Evolutionary conservation across 208 protist genomes (phyloP).

Genomic region (Angomonas ambiguus): DNA sequence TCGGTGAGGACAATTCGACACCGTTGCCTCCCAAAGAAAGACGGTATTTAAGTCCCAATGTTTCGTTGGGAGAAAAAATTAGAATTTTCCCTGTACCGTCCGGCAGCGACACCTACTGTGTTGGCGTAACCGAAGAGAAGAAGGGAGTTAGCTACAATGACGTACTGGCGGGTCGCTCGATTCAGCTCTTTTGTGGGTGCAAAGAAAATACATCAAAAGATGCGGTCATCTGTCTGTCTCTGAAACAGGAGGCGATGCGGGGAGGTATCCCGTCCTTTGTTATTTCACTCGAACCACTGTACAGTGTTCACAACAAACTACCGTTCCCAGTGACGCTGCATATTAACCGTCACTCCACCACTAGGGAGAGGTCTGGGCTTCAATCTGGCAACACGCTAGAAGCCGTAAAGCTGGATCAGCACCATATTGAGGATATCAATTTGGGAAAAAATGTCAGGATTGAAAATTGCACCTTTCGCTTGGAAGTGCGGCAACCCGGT

Average conservation of each 20-base stretch:
- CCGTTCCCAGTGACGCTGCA: conserved; percentile 45
- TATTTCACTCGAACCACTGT: conserved; percentile 57
- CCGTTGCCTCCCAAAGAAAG: conserved; percentile 35
- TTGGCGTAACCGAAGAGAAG: conserved; percentile 19
- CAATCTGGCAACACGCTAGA: neutral
- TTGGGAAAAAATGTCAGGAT: neutral
- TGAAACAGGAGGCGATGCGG: conserved; percentile 49
- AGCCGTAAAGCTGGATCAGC: neutral
- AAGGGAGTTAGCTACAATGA: conserved; percentile 10
- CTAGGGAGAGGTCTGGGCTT: neutral
- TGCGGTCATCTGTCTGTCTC: conserved; percentile 32
- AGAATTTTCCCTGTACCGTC: conserved; percentile 39
- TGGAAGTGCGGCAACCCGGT: conserved; percentile 42
- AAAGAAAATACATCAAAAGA: conserved; percentile 2
- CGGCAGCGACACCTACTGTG: conserved; percentile 5
- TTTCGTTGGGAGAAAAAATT: conserved; percentile 36
- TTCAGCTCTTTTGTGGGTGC: conserved; percentile 25
- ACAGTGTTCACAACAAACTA: conserved; percentile 66
- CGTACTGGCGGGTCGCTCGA: conserved; percentile 13
- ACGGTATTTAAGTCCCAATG: conserved; percentile 47
- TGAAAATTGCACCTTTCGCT: conserved; percentile 1
- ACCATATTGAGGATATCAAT: neutral
- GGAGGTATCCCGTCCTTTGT: conserved; percentile 66
- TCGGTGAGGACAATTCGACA: conserved; percentile 21
- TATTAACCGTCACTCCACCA: conserved; percentile 25